Evolutionary conservation across 257 asterid species (phyloP).

Genomic region (Penstemon newberryi): DNA sequence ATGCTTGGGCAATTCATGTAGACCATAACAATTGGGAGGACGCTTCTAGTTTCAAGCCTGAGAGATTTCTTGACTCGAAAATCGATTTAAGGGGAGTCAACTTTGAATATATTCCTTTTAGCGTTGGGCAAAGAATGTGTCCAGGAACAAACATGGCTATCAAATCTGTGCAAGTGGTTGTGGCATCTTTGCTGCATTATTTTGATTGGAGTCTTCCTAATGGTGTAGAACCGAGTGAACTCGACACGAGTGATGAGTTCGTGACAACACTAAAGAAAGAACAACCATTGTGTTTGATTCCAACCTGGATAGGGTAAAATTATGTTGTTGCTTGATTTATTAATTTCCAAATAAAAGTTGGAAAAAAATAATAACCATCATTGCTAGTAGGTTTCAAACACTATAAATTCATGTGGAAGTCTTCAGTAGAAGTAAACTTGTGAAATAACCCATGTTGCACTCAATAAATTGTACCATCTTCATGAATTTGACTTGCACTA

Average conservation of each 20-base stretch:
- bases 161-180: not conserved
- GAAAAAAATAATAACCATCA: too few relatives aligned
- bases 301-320: too few relatives aligned
- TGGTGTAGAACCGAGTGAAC: not conserved
- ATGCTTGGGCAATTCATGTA: conserved; percentile 27
- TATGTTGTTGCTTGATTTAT: too few relatives aligned
- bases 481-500: too few relatives aligned
- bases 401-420: too few relatives aligned
- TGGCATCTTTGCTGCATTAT: not conserved
- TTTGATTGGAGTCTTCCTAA: conserved; percentile 4
- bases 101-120: not conserved
- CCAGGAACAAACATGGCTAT: not conserved
- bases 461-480: too few relatives aligned
- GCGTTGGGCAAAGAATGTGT: not conserved
- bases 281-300: too few relatives aligned
- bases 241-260: not conserved
- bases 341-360: too few relatives aligned
- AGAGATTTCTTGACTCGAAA: not conserved
- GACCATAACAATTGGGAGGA: conserved; percentile 22
- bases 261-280: too few relatives aligned
- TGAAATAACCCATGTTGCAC: too few relatives aligned
- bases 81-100: not conserved
- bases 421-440: too few relatives aligned
- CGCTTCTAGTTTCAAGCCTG: conserved; percentile 15
- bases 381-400: too few relatives aligned